Base-by-base conservation (phyloP, 2,329 filamentous ascomycete species). In the Botrytis deweyae region DNA sequence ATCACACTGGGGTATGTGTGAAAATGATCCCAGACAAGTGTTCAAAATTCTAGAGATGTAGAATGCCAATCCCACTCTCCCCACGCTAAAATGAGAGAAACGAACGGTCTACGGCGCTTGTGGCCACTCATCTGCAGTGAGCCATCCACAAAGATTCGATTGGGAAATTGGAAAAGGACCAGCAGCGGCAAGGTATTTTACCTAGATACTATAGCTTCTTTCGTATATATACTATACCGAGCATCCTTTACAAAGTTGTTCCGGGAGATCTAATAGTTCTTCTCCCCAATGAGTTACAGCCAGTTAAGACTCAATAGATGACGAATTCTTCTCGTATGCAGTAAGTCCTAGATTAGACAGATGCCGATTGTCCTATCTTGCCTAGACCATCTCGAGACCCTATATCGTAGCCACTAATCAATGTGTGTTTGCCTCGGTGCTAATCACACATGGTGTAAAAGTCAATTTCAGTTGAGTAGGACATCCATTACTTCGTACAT, bases 21-120 rank as follows among this genome's bases (percentile, higher is more conserved):
- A 36, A 69, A 62, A 73, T 70, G 29, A 73, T 73, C 72, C 66
- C 52, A 63, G 72, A 63, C 58, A 70, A 70, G 46, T 68, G 29
- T 68, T 33, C 46, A 40, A 44, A n/a, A 16, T 55, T 55, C 49
- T 25, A 16, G 16, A 44, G 25, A 61, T 66, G 38, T 6, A 14
- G 58, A 42, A 46, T 38, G 62, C 58, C 25, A 72, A 72, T 67
- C 70, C 52, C 63, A 68, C 70, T 61, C 46, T 72, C 70, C 63
- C 70, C 70, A 68, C 70, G 63, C 70, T 72, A 72, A 66, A 71
- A 38, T 65, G 29, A 33, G 59, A 38, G 40, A 58, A 42, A 65
- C 62, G 70, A 68, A 72, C 46, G 65, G 46, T 58, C 65, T 58
- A 58, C 16, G 40, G 63, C 70, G 62, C 62, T 72, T 72, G 62